These are phyloP conservation scores for Arbutus unedo DNA, from an alignment of 148 eudicot genomes.

Conservation along the genomic window DNA sequence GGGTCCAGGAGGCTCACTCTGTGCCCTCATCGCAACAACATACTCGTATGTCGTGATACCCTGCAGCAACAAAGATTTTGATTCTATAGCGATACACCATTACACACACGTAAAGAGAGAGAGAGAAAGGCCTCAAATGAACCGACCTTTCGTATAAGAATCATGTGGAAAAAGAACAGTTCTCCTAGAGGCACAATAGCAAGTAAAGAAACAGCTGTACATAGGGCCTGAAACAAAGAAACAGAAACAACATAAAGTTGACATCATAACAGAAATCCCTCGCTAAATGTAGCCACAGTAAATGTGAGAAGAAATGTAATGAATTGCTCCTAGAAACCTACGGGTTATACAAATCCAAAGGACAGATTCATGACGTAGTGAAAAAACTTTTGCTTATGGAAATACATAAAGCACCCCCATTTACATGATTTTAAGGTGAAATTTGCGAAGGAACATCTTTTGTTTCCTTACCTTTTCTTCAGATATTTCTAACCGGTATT, in stretches of 20 bases:
- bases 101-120: neutral
- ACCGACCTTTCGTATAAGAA: constrained; percentile 80
- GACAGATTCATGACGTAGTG: neutral
- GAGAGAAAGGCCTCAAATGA: neutral
- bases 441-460: neutral
- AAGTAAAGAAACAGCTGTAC: constrained; percentile 71
- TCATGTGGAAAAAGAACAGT: constrained; percentile 89
- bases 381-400: neutral
- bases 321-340: neutral
- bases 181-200: constrained; percentile 85
- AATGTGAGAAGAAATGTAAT: neutral
- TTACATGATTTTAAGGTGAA: neutral
- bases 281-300: neutral
- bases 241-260: neutral
- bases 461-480: neutral
- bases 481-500: neutral
- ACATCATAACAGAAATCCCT: neutral
- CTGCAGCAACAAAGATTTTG: constrained; percentile 29
- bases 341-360: neutral
- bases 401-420: neutral
- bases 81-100: constrained; percentile 1
- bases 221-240: constrained; percentile 59
- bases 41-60: constrained; percentile 95
- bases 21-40: constrained; percentile 88
- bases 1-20: constrained; percentile 86